Evolutionary conservation across 179 eudicot species (phyloP).

Genomic region (Beta macrorhiza): DNA sequence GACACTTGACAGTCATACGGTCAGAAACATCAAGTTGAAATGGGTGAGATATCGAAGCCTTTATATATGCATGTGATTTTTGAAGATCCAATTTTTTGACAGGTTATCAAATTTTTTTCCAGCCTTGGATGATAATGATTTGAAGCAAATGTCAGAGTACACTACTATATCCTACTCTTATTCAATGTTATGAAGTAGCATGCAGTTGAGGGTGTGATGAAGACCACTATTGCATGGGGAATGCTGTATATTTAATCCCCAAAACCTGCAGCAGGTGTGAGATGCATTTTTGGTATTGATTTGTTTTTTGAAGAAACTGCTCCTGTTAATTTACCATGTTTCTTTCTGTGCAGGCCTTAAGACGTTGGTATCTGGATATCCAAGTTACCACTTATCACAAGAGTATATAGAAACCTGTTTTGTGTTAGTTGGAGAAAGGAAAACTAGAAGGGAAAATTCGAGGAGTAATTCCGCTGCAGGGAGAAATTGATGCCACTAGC

Average conservation of each 20-base stretch:
- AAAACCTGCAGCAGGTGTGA: neutral
- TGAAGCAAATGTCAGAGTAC: conserved; percentile 17
- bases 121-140: conserved; percentile 16
- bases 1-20: conserved; percentile 14
- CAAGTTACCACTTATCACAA: too few species aligned
- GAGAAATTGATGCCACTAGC: neutral
- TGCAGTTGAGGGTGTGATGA: conserved; percentile 11
- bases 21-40: conserved; percentile 26
- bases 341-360: conserved; percentile 3
- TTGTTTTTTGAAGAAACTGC: neutral
- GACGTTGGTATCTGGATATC: too few species aligned
- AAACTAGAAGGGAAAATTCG: neutral
- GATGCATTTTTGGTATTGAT: neutral
- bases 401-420: neutral
- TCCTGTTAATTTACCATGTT: neutral
- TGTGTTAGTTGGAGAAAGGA: neutral
- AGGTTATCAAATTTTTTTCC: conserved; percentile 9
- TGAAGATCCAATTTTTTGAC: neutral
- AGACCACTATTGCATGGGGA: conserved; percentile 15
- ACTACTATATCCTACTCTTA: neutral
- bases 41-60: conserved; percentile 16
- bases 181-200: neutral
- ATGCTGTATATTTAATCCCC: neutral
- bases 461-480: neutral
- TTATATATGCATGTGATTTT: neutral